Base-by-base conservation (phyloP, 1,284 basidiomycete species). In the Malassezia japonica region DNA sequence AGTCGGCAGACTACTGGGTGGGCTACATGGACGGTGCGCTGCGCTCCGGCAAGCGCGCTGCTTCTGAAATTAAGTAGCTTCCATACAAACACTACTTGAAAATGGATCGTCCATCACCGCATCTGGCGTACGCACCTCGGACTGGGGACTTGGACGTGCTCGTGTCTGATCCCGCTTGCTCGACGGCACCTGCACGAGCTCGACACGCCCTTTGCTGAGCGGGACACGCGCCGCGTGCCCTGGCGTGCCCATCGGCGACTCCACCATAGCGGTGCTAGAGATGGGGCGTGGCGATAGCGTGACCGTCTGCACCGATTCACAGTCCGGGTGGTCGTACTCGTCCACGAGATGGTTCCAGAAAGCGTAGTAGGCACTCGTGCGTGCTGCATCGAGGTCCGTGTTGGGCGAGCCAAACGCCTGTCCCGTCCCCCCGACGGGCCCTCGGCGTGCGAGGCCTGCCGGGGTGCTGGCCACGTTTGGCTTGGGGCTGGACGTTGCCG, bases 1-100 rank as follows among this genome's bases (percentile, higher is more conserved):
- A 47, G 34, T 20, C 36, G 7, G 12, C 45, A 5, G 46, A 53
- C 23, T 42, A 46, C 34, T 53, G 50, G 50, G 13, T 21, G 4
- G 50, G 50, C 2, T 53, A 53, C 32, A 53, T 53, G 37, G 36
- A 41, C 24, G 50, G 50, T 23, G 50, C 46, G 8, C 15, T 53
- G 6, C 35, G 25, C 12, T 23, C 50, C 12, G 50, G 50, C 4
- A 18, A 35, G 24, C 45, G 44, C 10, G 50, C 46, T 3, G 50
- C 50, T 3, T n/a, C 31, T 23, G 43, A 51, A 20, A 28, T 47
- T 12, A 28, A n/a, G n/a, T n/a, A n/a, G n/a, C n/a, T n/a, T n/a
- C n/a, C n/a, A 33, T 33, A 9, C 13, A n/a, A 16, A 33, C 16
- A 7, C 32, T 33, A 5, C 16, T n/a, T 2, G 32, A 33, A 16